Conservation (phyloP, 83 land plant genomes). For the Diphasiastrum complanatum region DNA sequence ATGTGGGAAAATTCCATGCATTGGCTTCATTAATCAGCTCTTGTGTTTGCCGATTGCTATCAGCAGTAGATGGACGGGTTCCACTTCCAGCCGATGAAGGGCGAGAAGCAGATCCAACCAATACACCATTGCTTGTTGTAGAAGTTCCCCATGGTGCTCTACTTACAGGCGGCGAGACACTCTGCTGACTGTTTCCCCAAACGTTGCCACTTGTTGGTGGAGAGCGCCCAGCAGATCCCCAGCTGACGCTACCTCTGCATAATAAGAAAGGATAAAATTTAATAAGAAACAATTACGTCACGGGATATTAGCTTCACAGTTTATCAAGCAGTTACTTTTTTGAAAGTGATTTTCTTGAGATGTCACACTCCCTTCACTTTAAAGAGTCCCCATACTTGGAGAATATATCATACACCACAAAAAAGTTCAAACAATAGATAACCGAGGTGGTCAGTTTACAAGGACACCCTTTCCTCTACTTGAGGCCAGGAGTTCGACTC, state of each 20-base stretch:
- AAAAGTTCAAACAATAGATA: no score
- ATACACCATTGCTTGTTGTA: not conserved
- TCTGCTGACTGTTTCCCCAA: slow-evolving; percentile 22
- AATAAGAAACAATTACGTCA: not conserved
- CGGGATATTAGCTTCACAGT: no score
- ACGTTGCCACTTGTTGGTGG: slow-evolving; percentile 27
- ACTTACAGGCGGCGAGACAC: slow-evolving; percentile 32
- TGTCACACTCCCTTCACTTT: no score
- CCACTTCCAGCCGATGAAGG: slow-evolving; percentile 34
- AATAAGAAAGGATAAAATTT: not conserved
- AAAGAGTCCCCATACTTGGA: no score
- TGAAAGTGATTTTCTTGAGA: no score
- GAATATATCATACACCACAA: no score
- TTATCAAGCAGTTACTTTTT: no score
- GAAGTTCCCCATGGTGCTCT: slow-evolving; percentile 21
- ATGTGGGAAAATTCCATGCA: no score
- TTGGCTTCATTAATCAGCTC: no score
- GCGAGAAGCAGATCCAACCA: slow-evolving; percentile 16
- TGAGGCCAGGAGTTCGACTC: no score
- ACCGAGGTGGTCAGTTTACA: no score
- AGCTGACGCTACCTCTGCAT: slow-evolving; percentile 34
- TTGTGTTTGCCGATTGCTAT: not conserved
- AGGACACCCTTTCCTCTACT: no score
- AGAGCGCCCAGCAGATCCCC: slow-evolving; percentile 40
- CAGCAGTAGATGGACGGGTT: slow-evolving; percentile 24